Conservation (phyloP, 2,329 filamentous ascomycete species). For the Plectosphaerella plurivora region DNA sequence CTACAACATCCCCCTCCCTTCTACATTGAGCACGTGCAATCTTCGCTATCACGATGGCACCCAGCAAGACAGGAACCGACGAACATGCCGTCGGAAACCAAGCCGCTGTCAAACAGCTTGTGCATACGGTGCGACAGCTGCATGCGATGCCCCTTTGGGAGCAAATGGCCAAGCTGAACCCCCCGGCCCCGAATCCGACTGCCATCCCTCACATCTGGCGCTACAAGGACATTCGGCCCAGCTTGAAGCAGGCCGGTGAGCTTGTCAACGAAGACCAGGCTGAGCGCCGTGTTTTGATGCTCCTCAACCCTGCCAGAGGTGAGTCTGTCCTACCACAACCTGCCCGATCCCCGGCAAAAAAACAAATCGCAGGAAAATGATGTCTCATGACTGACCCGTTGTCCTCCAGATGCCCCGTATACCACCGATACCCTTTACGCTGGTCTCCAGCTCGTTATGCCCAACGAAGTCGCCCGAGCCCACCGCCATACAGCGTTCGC, state of each 20-base stretch:
- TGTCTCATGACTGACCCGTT: neutral
- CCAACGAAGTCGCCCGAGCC: constrained; percentile 45
- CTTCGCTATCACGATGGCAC: neutral
- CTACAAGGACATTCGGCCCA: constrained; percentile 24
- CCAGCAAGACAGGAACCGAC: neutral
- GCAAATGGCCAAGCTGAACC: constrained; percentile 37
- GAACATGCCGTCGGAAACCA: neutral
- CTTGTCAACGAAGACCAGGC: constrained; percentile 27
- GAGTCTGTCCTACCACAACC: neutral
- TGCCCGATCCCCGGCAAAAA: too few species aligned
- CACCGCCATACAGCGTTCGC: constrained; percentile 52
- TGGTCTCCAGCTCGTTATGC: constrained; percentile 49
- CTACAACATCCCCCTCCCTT: neutral
- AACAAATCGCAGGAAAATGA: neutral
- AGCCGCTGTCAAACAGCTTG: neutral
- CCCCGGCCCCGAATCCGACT: constrained; percentile 37
- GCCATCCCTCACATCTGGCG: constrained; percentile 27
- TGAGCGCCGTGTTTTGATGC: constrained; percentile 31
- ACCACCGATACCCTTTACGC: constrained; percentile 53
- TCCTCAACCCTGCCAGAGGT: constrained; percentile 27
- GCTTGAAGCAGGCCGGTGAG: constrained; percentile 24
- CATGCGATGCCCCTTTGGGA: constrained; percentile 34
- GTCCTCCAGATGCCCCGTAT: constrained; percentile 36
- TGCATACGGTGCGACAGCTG: neutral
- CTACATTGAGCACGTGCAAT: neutral